Conservation (phyloP, 139 green algal genomes). For the Haematococcus sp. region DNA sequence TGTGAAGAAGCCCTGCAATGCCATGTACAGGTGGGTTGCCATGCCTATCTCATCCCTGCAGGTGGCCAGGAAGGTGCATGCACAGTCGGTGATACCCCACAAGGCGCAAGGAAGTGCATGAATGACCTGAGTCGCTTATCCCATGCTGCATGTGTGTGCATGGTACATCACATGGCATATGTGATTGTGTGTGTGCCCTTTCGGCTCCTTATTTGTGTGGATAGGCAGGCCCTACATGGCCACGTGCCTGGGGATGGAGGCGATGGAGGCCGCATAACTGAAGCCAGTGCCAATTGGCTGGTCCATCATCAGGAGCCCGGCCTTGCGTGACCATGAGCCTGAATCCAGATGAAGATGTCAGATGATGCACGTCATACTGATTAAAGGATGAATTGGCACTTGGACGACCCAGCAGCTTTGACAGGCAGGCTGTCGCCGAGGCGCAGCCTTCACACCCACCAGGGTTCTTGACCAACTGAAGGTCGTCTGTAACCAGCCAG, state of each 20-base stretch:
- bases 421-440: too few species aligned
- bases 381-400: not conserved
- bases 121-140: too few species aligned
- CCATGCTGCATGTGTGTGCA: too few species aligned
- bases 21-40: slow-evolving; percentile 49
- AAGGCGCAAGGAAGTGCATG: too few species aligned
- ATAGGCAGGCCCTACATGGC: too few species aligned
- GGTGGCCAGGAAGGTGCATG: too few species aligned
- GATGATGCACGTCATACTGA: not conserved
- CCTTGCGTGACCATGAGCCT: slow-evolving; percentile 39
- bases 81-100: not conserved
- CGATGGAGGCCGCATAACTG: slow-evolving; percentile 16
- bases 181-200: too few species aligned
- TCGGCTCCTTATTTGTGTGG: too few species aligned
- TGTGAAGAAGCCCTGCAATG: slow-evolving; percentile 41
- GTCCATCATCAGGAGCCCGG: slow-evolving; percentile 53
- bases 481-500: slow-evolving; percentile 18
- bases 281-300: slow-evolving; percentile 12
- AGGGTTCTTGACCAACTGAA: slow-evolving; percentile 43
- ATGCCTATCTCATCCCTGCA: slow-evolving; percentile 51
- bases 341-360: not conserved
- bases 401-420: too few species aligned
- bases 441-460: too few species aligned
- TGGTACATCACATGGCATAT: too few species aligned
- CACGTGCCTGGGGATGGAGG: slow-evolving; percentile 22